Base-by-base conservation (phyloP, 208 protist species). In the Tritrichomonas musculus region DNA sequence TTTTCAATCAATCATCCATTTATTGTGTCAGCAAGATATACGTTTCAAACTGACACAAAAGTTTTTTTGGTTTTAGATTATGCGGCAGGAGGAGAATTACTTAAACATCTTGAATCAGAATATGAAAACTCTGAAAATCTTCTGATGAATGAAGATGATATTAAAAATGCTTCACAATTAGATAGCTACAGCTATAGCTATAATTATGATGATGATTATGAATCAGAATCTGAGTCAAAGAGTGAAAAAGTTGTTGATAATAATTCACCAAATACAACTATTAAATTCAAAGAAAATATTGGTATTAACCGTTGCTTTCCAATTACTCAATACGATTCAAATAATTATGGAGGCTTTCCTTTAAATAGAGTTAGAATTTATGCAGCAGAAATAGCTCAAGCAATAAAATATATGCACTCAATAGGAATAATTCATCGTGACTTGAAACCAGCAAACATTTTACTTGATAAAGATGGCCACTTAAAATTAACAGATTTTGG, bases 401-500 rank as follows among this genome's bases (percentile, higher is more conserved):
- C 94, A 0, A 92, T 97, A 2, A 93, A 94, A 72, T 72, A 96
- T 49, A 53, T 97, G 20, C 96, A 97, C 72, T 44, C 27, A 17
- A 44, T 93, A 11, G 41, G n/a, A 47, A 96, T 96, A 65, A 64
- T 96, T 36, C 96, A 96, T 57, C 65, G 96, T 30, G 96, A 96
- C 93, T 60, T 97, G 0, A 96, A 96, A 93, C 95, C 95, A 13
- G 95, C 96, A 72, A 97, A 97, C 80, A 60, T 97, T 3, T 93
- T 97, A 9, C 44, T 97, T 17, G 92, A 94, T 65, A 49, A 69
- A 27, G 47, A 97, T 22, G 98, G 98, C 1, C 95, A 98, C 93
- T 95, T 98, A 39, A 98, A 97, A 65, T 94, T 98, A 3, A 97
- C 96, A 11, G 97, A 98, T 95, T 98, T 98, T 95, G 97, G 97